Evolutionary conservation across 208 protist species (phyloP), one percentile per base, ranked within the genome.

Genomic region (Angomonas ambiguus): DNA sequence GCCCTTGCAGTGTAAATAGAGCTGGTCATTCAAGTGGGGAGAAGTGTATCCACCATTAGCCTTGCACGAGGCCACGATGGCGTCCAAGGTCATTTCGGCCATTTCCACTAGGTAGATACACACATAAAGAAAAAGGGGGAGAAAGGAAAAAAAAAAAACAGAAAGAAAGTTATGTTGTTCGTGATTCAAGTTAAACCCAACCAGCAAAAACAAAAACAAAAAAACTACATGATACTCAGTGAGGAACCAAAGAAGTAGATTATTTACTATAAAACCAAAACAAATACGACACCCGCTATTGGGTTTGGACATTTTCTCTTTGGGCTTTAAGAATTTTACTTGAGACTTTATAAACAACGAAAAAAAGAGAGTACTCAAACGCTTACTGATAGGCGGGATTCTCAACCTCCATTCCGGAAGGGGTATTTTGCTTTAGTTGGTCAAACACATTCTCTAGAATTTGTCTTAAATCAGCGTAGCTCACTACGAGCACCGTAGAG

Each of bases 1-100:
- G 16, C 93, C 90, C 30, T 92, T 77, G 79, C 89, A 98, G 66
- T 98, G 96, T 16, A 98, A 82, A 57, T 82, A 96, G 31, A 96
- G 77, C 70, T 96, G 91, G 49, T 94, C 87, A 64, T 96, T 96
- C 55, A 96, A 79, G 35, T 65, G 74, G 3, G 91, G 91, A 13
- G 85, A 76, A n/a, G 76, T 82, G 66, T 96, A 96, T 22, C 91
- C 91, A 31, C 86, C 87, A 61, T 96, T 87, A 10, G 78, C 77
- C 67, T 92, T 94, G 82, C 87, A 93, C 53, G 83, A 79, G 58
- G 85, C 83, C 51, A 92, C 79, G 35, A 96, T 76, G 13, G 79
- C 79, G 30, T 87, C 87, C 28, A 62, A 78, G 2, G 91, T 94
- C 91, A 96, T 96, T 20, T 88, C 74, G 22, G 83, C 74, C 85